Base-by-base conservation (phyloP, 2,329 filamentous ascomycete species). In the Atkinsonella texensis region DNA sequence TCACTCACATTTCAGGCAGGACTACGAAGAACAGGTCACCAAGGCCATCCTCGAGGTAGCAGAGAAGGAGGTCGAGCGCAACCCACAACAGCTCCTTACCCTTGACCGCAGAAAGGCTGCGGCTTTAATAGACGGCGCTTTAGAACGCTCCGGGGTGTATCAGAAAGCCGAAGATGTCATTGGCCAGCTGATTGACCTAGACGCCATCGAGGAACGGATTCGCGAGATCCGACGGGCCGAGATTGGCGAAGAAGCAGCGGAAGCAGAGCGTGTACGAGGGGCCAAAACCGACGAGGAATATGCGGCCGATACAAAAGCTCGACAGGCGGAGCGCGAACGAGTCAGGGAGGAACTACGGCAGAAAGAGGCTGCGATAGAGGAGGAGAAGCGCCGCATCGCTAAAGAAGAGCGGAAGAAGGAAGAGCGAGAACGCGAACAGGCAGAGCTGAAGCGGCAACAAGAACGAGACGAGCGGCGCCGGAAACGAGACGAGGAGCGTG, bases 101-200 rank as follows among this genome's bases (percentile, higher is more conserved):
- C 78, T 88, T 48, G 85, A 89, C 60, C 82, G 84, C 17, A 75
- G 80, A 53, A 87, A 89, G 63, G 84, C 86, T 4, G 81, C 83
- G 1, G 80, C 85, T 0, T 75, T 94, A 4, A 83, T 90, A 41
- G 85, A 90, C 63, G 87, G 87, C 52, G 85, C 85, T 1, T 78
- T 88, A 17, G 86, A 90, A 60, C 80, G 87, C 54, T 84, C 81
- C 18, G 84, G 85, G 28, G 80, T 89, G 31, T 93, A 91, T 60
- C 80, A 84, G 54, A 79, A 80, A 58, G 85, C 84, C 0, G 80
- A 87, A 59, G 74, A 76, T 8, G 78, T 83, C 48, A 81, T 90
- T 47, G 78, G 82, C 54, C 71, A 76, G 31, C 72, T 89, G 53
- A 85, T 91, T 53, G 80, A 87, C 60, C 74, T 83, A 46, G 71